phyloP scores from a whole-genome alignment of 164 flowering plant genomes.

The Kalanchoe fedtschenkoi region DNA sequence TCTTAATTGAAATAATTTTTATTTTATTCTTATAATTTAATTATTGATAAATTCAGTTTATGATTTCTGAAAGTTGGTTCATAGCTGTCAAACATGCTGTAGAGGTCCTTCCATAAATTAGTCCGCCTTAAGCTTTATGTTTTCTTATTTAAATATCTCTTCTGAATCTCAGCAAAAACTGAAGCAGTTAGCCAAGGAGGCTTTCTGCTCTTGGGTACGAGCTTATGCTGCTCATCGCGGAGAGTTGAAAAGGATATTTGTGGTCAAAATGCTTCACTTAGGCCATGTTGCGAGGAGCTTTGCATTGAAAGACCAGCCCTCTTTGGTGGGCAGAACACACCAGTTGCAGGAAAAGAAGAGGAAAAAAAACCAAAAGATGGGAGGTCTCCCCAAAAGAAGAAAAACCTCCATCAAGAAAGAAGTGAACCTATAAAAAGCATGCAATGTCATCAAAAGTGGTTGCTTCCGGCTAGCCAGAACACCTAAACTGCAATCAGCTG shows the following conservation, averaged over 20 bases:
- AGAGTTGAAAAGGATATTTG: conserved; percentile 72
- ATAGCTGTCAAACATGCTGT: not conserved
- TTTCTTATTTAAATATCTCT: not conserved
- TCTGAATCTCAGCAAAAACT: conserved; percentile 31
- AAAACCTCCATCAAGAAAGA: conserved; percentile 22
- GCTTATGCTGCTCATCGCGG: conserved; percentile 95
- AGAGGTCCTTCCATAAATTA: too few relatives aligned
- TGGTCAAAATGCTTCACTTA: conserved; percentile 82
- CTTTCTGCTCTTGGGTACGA: conserved; percentile 89
- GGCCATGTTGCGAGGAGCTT: conserved; percentile 93
- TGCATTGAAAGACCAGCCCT: conserved; percentile 83
- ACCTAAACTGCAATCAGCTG: too few relatives aligned
- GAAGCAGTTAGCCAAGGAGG: conserved; percentile 61
- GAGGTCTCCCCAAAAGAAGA: conserved; percentile 31
- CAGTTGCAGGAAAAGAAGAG: conserved; percentile 61
- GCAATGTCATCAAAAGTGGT: not conserved
- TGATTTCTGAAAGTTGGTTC: not conserved
- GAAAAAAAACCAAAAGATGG: conserved; percentile 46
- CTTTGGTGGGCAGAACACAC: conserved; percentile 61
- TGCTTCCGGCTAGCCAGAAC: not conserved
- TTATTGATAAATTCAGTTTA: too few relatives aligned
- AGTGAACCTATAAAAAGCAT: conserved; percentile 10
- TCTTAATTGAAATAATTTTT: not conserved
- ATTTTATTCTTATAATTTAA: too few relatives aligned
- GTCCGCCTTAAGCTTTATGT: not conserved